phyloP scores from a whole-genome alignment of 108 stramenopile genomes.

The Cyclotella atomus region DNA sequence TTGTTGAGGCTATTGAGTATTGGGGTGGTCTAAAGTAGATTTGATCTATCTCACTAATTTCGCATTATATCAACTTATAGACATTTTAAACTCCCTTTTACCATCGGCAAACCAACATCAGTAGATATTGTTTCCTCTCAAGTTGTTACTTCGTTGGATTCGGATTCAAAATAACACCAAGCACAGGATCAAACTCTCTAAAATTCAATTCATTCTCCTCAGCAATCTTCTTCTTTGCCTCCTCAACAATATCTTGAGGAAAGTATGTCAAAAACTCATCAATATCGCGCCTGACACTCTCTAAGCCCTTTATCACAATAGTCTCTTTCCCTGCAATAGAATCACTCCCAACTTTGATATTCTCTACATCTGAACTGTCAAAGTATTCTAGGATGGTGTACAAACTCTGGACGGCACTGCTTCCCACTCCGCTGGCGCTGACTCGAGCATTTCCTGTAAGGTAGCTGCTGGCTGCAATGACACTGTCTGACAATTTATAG shows the following conservation, averaged over 20 bases:
- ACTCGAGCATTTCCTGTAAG: slow-evolving; percentile 57
- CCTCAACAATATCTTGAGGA: slow-evolving; percentile 59
- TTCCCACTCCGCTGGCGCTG: slow-evolving; percentile 63
- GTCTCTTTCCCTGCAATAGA: slow-evolving; percentile 72
- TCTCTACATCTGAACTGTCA: slow-evolving; percentile 80
- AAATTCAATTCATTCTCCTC: slow-evolving; percentile 83
- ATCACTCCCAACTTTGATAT: slow-evolving; percentile 70
- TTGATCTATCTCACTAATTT: too few species aligned
- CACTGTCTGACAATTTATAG: slow-evolving; percentile 74
- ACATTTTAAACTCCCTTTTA: too few species aligned
- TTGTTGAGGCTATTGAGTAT: slow-evolving; percentile 51
- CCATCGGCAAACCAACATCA: too few species aligned
- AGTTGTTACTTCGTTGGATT: slow-evolving; percentile 48
- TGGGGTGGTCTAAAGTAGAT: slow-evolving; percentile 34
- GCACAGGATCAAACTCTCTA: slow-evolving; percentile 74
- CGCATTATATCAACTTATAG: too few species aligned
- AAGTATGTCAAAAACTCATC: slow-evolving; percentile 83
- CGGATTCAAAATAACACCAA: slow-evolving; percentile 80
- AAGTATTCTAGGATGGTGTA: slow-evolving; percentile 90
- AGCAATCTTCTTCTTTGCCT: slow-evolving; percentile 52
- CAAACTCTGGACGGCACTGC: slow-evolving; percentile 74
- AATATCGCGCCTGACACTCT: slow-evolving; percentile 60
- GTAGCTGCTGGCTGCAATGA: slow-evolving; percentile 73
- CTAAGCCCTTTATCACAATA: slow-evolving; percentile 74
- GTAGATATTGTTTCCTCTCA: too few species aligned